Evolutionary conservation across 306 rosid genomes (phyloP).

Genomic region (Rosa chinensis): DNA sequence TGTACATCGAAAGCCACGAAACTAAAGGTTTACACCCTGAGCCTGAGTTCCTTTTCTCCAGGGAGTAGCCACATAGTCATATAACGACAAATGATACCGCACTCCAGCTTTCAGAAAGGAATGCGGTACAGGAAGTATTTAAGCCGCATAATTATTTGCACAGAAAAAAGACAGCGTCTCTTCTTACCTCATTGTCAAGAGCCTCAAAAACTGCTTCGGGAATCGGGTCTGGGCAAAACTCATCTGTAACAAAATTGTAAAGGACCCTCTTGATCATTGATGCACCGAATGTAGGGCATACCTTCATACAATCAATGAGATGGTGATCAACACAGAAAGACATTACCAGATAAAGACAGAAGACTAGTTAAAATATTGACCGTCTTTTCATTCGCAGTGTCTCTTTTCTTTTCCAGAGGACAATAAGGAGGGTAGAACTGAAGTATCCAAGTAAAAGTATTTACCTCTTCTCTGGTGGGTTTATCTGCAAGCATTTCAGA

Average conservation of each 20-base stretch:
- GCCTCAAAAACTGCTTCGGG: constrained; percentile 62
- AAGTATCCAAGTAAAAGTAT: constrained; percentile 4
- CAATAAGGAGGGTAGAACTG: not conserved
- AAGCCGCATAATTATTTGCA: constrained; percentile 7
- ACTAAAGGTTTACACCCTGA: not conserved
- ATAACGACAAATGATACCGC: not conserved
- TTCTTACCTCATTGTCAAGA: constrained; percentile 58
- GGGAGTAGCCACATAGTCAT: constrained; percentile 3
- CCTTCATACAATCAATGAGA: constrained; percentile 35
- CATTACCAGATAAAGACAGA: not conserved
- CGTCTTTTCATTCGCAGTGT: not conserved
- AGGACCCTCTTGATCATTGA: constrained; percentile 67
- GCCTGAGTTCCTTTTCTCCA: not conserved
- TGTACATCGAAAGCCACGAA: constrained; percentile 8
- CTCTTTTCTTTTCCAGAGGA: not conserved
- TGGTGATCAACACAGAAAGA: constrained; percentile 1
- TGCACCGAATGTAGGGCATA: constrained; percentile 70
- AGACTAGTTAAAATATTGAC: not conserved
- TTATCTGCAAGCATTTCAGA: constrained; percentile 68
- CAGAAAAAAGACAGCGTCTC: not conserved
- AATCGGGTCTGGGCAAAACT: constrained; percentile 75
- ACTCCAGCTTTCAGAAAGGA: not conserved
- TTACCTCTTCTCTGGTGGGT: constrained; percentile 72
- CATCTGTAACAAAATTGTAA: constrained; percentile 79
- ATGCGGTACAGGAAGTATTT: not conserved